Evolutionary conservation across 805 yeast genomes (phyloP).

Genomic region (Wickerhamiella cacticola): DNA sequence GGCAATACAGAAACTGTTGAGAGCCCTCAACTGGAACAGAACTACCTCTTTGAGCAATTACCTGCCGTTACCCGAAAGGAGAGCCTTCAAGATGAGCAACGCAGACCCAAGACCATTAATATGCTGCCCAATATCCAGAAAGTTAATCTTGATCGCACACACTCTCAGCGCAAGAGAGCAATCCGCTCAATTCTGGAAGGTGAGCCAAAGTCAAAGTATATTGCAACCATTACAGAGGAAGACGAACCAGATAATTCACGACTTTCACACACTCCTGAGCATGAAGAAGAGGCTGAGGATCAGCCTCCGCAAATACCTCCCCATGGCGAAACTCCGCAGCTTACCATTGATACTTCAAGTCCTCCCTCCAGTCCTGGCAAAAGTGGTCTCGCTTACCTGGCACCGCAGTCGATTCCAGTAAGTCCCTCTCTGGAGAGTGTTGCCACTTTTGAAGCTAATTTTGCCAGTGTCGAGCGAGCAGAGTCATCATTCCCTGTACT

Average conservation of each 20-base stretch:
- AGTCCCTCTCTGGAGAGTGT: constrained; percentile 8
- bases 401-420: neutral
- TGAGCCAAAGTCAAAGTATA: neutral
- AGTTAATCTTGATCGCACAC: constrained; percentile 18
- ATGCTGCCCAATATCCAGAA: neutral
- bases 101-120: constrained; percentile 23
- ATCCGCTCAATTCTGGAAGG: constrained; percentile 20
- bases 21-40: neutral
- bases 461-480: constrained; percentile 9
- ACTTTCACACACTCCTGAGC: neutral
- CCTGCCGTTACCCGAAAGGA: constrained; percentile 25
- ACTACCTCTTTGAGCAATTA: constrained; percentile 9
- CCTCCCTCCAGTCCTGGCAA: neutral
- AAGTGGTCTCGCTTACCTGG: neutral
- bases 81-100: constrained; percentile 26
- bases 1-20: neutral
- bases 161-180: constrained; percentile 20
- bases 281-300: neutral
- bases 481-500: constrained; percentile 6
- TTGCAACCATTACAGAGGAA: constrained; percentile 1
- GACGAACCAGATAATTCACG: neutral
- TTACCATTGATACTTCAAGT: neutral
- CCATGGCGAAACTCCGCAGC: constrained; percentile 2
- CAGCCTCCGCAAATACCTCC: neutral
- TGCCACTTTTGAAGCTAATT: constrained; percentile 11